Conservation (phyloP, 2,329 filamentous ascomycete species). For the Pseudonectria buxi region DNA sequence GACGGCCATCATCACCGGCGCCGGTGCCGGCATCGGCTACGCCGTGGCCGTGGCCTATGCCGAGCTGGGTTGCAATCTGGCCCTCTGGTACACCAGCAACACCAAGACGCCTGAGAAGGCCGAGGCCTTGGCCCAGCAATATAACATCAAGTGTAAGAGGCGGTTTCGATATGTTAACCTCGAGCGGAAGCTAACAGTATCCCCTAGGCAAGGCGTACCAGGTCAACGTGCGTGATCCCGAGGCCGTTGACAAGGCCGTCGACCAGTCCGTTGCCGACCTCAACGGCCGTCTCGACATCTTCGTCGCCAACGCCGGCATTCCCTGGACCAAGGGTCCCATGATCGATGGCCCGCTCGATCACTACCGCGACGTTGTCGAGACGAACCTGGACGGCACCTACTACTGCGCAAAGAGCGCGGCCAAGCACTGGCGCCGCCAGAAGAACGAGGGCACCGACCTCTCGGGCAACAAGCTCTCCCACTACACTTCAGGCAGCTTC, state of each 20-base stretch:
- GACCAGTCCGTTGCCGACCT: slow-evolving; percentile 53
- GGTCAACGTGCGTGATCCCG: slow-evolving; percentile 48
- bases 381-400: slow-evolving; percentile 69
- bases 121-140: slow-evolving; percentile 52
- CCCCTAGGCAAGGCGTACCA: slow-evolving; percentile 49
- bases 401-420: slow-evolving; percentile 65
- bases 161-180: background rate
- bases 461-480: slow-evolving; percentile 12
- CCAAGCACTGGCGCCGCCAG: slow-evolving; percentile 60
- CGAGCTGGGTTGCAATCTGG: slow-evolving; percentile 61
- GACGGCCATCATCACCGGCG: slow-evolving; percentile 61
- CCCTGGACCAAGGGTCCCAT: slow-evolving; percentile 63
- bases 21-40: slow-evolving; percentile 57
- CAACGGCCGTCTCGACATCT: slow-evolving; percentile 65
- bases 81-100: slow-evolving; percentile 62
- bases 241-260: slow-evolving; percentile 42
- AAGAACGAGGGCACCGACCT: slow-evolving; percentile 51
- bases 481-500: slow-evolving; percentile 35
- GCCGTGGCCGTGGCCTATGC: slow-evolving; percentile 55
- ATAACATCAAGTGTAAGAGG: slow-evolving; percentile 54
- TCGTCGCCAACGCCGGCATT: slow-evolving; percentile 70
- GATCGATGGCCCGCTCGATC: slow-evolving; percentile 56
- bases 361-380: slow-evolving; percentile 59
- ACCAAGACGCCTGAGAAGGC: slow-evolving; percentile 53
- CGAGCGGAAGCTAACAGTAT: slow-evolving; percentile 6